Percentiles rank a stretch among this genome's conserved stretches.
These are phyloP conservation scores for Vanilla planifolia DNA, from an alignment of 106 monocot species.

Conservation along the genomic window DNA sequence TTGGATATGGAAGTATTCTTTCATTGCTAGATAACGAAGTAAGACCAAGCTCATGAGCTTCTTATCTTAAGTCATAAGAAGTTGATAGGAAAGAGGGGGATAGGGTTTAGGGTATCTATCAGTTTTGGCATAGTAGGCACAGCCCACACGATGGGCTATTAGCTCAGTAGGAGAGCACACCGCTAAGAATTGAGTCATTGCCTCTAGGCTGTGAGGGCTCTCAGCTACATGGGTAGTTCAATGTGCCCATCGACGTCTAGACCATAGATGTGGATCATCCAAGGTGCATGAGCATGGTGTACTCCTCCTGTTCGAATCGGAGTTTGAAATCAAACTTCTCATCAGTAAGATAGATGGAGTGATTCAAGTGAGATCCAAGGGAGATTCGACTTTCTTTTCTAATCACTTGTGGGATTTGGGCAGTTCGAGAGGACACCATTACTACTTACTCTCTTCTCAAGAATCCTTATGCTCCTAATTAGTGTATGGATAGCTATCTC, in stretches of 20 bases:
- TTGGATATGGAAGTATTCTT: too few relatives aligned
- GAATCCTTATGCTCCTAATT: not conserved
- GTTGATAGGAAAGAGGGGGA: too few relatives aligned
- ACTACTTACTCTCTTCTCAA: not conserved
- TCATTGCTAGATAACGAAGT: not conserved
- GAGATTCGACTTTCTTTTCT: too few relatives aligned
- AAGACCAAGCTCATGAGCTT: conserved; percentile 2
- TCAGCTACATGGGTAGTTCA: not conserved
- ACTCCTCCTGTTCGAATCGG: too few relatives aligned
- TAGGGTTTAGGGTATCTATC: too few relatives aligned
- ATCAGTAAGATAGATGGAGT: too few relatives aligned
- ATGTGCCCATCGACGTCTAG: not conserved
- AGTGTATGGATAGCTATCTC: not conserved
- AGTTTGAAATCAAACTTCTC: too few relatives aligned
- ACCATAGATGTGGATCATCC: too few relatives aligned
- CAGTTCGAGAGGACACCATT: not conserved
- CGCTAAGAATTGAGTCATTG: not conserved
- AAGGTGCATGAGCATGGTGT: not conserved
- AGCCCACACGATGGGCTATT: too few relatives aligned
- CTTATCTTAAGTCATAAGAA: too few relatives aligned
- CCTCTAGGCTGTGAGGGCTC: not conserved
- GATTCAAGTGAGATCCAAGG: too few relatives aligned
- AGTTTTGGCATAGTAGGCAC: too few relatives aligned
- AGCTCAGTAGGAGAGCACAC: not conserved
- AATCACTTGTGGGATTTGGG: not conserved